Evolutionary conservation across 2,329 filamentous ascomycete species (phyloP).

Genomic region (Talaromyces sp.): DNA sequence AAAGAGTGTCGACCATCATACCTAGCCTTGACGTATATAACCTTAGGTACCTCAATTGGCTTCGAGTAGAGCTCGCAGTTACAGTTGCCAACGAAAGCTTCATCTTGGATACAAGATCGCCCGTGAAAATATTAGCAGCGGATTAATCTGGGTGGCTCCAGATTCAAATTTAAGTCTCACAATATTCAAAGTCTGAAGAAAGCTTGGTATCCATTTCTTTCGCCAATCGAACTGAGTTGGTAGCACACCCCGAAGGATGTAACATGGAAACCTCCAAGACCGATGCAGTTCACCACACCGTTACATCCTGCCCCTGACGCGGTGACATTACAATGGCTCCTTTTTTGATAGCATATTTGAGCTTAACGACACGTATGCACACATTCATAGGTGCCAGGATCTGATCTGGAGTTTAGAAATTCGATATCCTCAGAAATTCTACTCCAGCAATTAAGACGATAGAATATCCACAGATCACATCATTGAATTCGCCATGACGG

Average conservation of each 20-base stretch:
- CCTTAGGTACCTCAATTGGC: background rate
- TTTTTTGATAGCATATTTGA: background rate
- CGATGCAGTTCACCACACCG: background rate
- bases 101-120: background rate
- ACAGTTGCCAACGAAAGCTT: background rate
- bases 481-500: background rate
- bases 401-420: background rate
- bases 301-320: background rate
- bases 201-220: background rate
- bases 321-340: background rate
- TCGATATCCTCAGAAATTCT: too few species aligned
- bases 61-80: background rate
- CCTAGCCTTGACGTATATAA: constrained; percentile 3
- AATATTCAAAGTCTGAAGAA: background rate
- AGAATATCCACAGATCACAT: background rate
- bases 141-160: background rate
- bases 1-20: background rate
- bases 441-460: too few species aligned
- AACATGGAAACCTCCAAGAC: background rate
- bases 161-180: background rate
- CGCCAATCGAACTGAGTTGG: background rate
- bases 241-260: background rate
- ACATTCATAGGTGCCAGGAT: too few species aligned
- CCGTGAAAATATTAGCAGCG: constrained; percentile 2
- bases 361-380: background rate